These are phyloP conservation scores for Alternaria sp. DNA, from an alignment of 2,329 filamentous ascomycete species.

Conservation along the genomic window DNA sequence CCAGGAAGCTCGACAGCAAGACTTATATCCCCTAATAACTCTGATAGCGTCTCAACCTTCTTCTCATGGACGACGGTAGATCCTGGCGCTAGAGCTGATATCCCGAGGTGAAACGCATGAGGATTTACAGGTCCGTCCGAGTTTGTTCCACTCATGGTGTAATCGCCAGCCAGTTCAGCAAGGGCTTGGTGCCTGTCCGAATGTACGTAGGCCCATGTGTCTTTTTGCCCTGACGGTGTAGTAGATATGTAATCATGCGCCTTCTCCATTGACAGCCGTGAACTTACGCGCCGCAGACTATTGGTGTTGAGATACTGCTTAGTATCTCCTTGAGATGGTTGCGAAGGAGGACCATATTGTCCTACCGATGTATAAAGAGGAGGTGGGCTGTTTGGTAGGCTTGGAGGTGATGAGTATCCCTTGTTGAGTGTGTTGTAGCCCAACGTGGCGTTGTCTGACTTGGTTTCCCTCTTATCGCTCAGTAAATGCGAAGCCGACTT, in stretches of 20 bases:
- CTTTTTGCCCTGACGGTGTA: too few species aligned
- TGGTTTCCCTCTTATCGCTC: neutral
- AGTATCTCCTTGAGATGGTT: neutral
- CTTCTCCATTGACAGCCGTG: neutral
- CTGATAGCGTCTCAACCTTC: constrained; percentile 5
- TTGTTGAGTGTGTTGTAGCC: neutral
- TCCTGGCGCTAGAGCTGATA: neutral
- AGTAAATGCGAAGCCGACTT: neutral
- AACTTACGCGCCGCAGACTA: neutral
- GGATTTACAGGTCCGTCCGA: constrained; percentile 29
- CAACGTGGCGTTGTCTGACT: neutral
- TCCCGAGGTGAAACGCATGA: constrained; percentile 15
- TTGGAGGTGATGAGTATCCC: neutral
- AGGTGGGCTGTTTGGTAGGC: constrained; percentile 5
- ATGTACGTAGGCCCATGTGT: neutral
- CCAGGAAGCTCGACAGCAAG: constrained; percentile 18
- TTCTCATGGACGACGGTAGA: neutral
- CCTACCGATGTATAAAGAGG: constrained; percentile 13
- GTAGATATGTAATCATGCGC: neutral
- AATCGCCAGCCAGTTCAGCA: constrained; percentile 23
- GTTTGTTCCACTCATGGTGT: constrained; percentile 29
- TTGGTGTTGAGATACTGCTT: neutral
- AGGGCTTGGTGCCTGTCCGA: neutral
- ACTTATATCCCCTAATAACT: constrained; percentile 19
- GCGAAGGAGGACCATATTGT: neutral